Conservation (phyloP, 2,329 filamentous ascomycete species). For the Davidsoniella neocaledoniae region DNA sequence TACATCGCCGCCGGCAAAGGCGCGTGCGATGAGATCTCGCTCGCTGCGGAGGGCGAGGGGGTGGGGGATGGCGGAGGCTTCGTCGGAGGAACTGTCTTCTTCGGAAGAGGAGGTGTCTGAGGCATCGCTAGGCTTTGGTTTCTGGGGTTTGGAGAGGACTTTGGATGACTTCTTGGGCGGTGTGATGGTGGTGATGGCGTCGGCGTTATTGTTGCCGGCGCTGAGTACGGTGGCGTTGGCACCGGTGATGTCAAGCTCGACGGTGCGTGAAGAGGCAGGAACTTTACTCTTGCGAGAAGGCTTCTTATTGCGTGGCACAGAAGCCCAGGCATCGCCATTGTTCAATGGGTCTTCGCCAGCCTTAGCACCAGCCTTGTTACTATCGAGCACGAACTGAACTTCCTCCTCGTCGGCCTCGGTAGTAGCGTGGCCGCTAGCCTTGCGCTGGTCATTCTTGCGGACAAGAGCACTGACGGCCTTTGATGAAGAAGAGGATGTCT, state of each 20-base stretch:
- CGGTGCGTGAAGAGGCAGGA: slow-evolving; percentile 3
- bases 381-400: slow-evolving; percentile 14
- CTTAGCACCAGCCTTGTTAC: background rate
- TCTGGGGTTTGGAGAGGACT: background rate
- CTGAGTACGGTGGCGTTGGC: slow-evolving; percentile 10
- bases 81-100: slow-evolving; percentile 7
- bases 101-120: slow-evolving; percentile 10
- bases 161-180: background rate
- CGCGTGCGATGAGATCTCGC: slow-evolving; percentile 56
- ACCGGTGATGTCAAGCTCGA: slow-evolving; percentile 7
- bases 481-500: slow-evolving; percentile 3
- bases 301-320: slow-evolving; percentile 16
- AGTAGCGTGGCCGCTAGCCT: slow-evolving; percentile 16
- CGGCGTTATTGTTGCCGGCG: background rate
- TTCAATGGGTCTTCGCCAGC: background rate
- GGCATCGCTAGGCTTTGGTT: background rate
- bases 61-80: slow-evolving; percentile 21
- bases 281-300: slow-evolving; percentile 17
- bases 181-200: background rate
- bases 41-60: slow-evolving; percentile 38
- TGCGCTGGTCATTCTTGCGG: slow-evolving; percentile 7
- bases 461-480: slow-evolving; percentile 6
- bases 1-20: slow-evolving; percentile 79
- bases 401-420: slow-evolving; percentile 15
- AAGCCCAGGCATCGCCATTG: slow-evolving; percentile 10